These are phyloP conservation scores for Sporothrix dimorphospora DNA, from an alignment of 2,329 filamentous ascomycete genomes.

Conservation along the genomic window DNA sequence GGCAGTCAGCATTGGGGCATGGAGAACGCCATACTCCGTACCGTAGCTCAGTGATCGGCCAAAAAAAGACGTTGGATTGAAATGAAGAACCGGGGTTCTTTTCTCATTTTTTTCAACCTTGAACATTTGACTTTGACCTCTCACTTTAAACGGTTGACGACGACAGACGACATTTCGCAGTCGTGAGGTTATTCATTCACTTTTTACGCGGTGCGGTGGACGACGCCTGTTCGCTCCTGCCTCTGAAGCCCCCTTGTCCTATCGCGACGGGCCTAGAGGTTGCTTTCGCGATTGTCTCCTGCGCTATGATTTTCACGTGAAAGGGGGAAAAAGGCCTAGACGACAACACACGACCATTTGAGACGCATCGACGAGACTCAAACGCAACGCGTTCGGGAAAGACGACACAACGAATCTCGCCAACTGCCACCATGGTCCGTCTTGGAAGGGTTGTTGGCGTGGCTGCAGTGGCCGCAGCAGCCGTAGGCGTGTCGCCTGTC, in stretches of 20 bases:
- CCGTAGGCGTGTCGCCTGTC: background rate
- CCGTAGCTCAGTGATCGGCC: background rate
- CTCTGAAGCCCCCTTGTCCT: background rate
- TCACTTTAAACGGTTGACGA: background rate
- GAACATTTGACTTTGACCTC: background rate
- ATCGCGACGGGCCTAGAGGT: background rate
- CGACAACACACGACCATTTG: background rate
- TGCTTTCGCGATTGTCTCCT: background rate
- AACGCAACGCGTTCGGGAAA: background rate
- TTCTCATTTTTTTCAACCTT: background rate
- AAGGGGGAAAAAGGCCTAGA: slow-evolving; percentile 10
- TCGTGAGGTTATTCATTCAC: background rate
- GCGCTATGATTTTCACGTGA: slow-evolving; percentile 20
- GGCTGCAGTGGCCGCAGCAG: background rate
- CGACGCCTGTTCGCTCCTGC: background rate
- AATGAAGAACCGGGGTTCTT: background rate
- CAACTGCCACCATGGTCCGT: slow-evolving; percentile 15
- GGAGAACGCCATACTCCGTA: background rate
- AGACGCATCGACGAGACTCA: background rate
- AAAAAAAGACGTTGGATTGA: background rate
- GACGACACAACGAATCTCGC: background rate
- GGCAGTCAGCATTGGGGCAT: background rate
- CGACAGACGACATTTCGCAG: background rate
- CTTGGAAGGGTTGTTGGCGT: background rate
- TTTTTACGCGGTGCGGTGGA: background rate